phyloP scores from a whole-genome alignment of 257 asterid species.

The Solanum habrochaites region DNA sequence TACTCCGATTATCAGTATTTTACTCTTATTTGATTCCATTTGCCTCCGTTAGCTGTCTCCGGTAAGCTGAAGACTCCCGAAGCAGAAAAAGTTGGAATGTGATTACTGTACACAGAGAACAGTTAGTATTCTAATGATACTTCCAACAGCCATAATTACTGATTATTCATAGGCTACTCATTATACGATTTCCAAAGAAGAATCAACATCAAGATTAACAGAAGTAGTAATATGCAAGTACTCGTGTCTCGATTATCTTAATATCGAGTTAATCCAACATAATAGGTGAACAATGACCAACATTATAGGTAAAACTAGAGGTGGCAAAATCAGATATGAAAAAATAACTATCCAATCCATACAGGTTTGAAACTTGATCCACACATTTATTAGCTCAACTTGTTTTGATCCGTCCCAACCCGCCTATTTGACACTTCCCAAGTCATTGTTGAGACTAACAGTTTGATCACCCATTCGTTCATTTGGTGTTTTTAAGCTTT shows the following conservation, averaged over 20 bases:
- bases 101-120: background rate
- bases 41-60: background rate
- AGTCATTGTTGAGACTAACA: too few relatives aligned
- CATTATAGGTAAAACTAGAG: background rate
- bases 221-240: background rate
- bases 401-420: background rate
- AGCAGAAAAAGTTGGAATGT: background rate
- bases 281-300: background rate
- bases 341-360: background rate
- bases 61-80: background rate
- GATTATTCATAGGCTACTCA: background rate
- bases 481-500: too few relatives aligned
- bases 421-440: background rate
- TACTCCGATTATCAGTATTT: slow-evolving; percentile 65
- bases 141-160: background rate
- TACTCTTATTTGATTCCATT: slow-evolving; percentile 29
- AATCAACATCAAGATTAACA: background rate
- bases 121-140: background rate
- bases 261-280: background rate
- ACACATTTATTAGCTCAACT: background rate
- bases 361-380: background rate
- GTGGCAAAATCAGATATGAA: background rate
- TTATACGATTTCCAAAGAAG: background rate
- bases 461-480: too few relatives aligned
- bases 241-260: background rate